Base-by-base conservation (phyloP, 2,329 filamentous ascomycete genomes). In the Diaporthe velutina region DNA sequence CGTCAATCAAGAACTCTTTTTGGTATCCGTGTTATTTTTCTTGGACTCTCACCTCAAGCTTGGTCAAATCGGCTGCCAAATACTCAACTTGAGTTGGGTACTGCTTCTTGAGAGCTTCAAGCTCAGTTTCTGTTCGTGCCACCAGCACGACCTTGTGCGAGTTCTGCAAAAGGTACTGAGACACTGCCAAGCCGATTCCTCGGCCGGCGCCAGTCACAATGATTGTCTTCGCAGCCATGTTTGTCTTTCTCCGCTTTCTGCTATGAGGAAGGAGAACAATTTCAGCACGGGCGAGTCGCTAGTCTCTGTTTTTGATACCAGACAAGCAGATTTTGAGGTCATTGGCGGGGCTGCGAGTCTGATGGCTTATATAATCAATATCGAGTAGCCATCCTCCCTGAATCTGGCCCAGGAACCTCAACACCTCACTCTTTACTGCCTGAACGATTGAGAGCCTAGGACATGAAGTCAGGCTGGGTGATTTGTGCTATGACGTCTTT, bases 121-220 rank as follows among this genome's bases (percentile, higher is more conserved):
- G 81, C 67, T 85, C 84, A 19, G 85, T 85, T 33, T 84, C 83
- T 0, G 88, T 89, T 55, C 91, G 85, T 9, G 91, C 90, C 13
- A 91, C 88, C 22, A 91, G 81, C 50, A 93, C 88, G 22, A 93
- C 86, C 74, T 89, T 90, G 83, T 93, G 90, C 0, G 85, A 86
- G 55, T 86, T 84, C 28, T 83, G 80, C 10, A 93, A 83, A 40
- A 93, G 84, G 60, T 86, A 83, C 54, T 87, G 82, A 3, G 90
- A 84, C 10, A 92, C 83, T 75, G 89, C 89, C 15, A 91, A 85
- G 64, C 91, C 91, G 70, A 93, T 89, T 35, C 91, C 91, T 74
- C 90, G 89, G 82, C 90, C 92, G 25, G 90, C 90, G 40, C 91
- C 91, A 3, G 91, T 93, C 45, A 96, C 86, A 75, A 95, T 91